Conservation (phyloP, 2,329 filamentous ascomycete genomes). For the Mariannaea elegans region DNA sequence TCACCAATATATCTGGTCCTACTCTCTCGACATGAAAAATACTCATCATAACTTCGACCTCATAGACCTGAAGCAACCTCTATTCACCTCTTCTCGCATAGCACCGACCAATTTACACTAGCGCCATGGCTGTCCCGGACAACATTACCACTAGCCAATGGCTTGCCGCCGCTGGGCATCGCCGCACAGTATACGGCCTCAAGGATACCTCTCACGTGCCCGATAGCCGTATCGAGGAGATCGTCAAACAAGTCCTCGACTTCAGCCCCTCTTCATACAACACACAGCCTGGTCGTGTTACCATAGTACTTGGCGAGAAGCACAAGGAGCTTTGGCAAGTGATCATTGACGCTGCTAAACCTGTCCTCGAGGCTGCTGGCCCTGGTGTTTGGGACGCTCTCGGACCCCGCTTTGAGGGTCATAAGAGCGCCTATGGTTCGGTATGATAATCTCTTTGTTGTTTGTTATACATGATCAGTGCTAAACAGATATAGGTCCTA, state of each 20-base stretch:
- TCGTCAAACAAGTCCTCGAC: conserved; percentile 36
- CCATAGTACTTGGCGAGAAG: conserved; percentile 33
- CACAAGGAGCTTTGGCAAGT: conserved; percentile 36
- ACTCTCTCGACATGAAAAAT: no score
- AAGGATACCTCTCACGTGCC: conserved; percentile 40
- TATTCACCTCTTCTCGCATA: no score
- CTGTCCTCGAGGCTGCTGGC: conserved; percentile 26
- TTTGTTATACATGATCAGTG: not conserved
- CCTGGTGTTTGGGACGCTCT: conserved; percentile 33
- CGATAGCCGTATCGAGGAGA: conserved; percentile 41
- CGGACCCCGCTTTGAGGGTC: conserved; percentile 24
- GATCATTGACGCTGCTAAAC: conserved; percentile 27
- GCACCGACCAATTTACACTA: no score
- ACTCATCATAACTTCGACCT: no score
- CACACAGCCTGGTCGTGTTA: conserved; percentile 35
- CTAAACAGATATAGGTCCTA: conserved; percentile 28
- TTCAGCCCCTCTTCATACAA: conserved; percentile 38
- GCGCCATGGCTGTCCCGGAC: no score
- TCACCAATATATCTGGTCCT: no score
- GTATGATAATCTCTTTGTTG: conserved; percentile 18
- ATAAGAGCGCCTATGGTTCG: conserved; percentile 36
- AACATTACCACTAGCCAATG: conserved; percentile 33
- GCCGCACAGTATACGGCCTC: conserved; percentile 42
- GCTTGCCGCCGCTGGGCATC: conserved; percentile 40
- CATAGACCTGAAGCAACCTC: no score